These are phyloP conservation scores for Avena sativa DNA, from an alignment of 176 grass and related monocot genomes.

Conservation along the genomic window DNA sequence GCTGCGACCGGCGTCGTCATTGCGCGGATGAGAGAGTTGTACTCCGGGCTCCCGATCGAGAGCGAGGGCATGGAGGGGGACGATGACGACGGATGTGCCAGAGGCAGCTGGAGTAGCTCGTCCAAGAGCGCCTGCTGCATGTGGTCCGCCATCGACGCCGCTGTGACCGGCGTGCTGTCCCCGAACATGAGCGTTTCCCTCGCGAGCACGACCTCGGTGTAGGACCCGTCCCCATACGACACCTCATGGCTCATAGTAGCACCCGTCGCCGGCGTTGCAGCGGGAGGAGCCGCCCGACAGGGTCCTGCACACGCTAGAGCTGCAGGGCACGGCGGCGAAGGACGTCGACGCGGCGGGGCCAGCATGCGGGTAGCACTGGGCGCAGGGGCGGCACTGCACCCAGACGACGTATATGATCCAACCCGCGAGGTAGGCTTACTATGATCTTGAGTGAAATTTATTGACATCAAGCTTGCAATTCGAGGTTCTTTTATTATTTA, in stretches of 20 bases:
- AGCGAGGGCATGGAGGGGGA: slow-evolving; percentile 53
- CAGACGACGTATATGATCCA: slow-evolving; percentile 62
- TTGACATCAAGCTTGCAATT: too few relatives aligned
- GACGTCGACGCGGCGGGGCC: slow-evolving; percentile 72
- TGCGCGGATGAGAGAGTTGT: slow-evolving; percentile 43
- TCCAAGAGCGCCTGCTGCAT: slow-evolving; percentile 50
- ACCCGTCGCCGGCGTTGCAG: slow-evolving; percentile 45
- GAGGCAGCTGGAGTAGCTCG: slow-evolving; percentile 44
- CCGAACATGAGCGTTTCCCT: slow-evolving; percentile 83
- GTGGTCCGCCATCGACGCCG: slow-evolving; percentile 40
- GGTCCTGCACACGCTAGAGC: slow-evolving; percentile 58
- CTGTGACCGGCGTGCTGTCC: slow-evolving; percentile 35
- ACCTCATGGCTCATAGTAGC: slow-evolving; percentile 55
- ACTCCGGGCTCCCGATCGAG: slow-evolving; percentile 66
- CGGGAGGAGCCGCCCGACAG: slow-evolving; percentile 19
- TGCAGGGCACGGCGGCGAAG: slow-evolving; percentile 69
- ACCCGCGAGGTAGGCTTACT: too few relatives aligned
- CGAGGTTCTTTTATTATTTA: too few relatives aligned
- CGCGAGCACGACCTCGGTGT: slow-evolving; percentile 72
- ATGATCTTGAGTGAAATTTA: too few relatives aligned
- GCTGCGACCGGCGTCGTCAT: neutral
- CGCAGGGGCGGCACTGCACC: slow-evolving; percentile 86
- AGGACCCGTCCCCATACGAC: slow-evolving; percentile 82
- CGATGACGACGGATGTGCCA: slow-evolving; percentile 40
- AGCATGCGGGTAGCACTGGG: slow-evolving; percentile 72